phyloP scores from a whole-genome alignment of 306 rosid species.

The Trifolium repens region DNA sequence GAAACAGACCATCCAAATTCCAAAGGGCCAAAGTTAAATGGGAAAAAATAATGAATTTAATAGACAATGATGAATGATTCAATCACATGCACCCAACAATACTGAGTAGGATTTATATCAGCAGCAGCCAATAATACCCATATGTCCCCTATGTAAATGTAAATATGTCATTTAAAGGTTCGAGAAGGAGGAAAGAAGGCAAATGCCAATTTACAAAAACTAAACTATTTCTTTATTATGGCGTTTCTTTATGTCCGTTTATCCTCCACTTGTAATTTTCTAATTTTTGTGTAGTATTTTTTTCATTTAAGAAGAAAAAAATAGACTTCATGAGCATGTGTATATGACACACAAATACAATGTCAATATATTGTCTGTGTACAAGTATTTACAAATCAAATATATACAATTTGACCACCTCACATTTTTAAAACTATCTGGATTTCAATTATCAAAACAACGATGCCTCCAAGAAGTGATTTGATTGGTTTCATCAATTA shows the following conservation, averaged over 20 bases:
- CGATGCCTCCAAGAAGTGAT: no score
- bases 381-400: no score
- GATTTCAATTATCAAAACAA: no score
- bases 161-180: no score
- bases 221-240: neutral
- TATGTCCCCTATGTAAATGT: neutral
- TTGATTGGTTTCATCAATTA: no score
- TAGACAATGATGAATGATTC: neutral
- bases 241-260: neutral
- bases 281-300: neutral
- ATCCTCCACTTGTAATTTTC: neutral
- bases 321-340: no score
- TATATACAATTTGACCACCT: no score
- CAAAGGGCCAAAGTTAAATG: conserved; percentile 14
- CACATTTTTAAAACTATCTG: no score
- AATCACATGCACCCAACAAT: conserved; percentile 7
- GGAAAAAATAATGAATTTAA: conserved; percentile 17
- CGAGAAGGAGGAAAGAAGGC: no score
- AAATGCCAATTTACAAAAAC: neutral
- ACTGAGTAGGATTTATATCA: neutral
- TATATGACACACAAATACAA: no score
- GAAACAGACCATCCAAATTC: neutral
- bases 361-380: no score
- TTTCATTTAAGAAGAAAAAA: neutral
- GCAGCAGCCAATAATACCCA: neutral